phyloP scores from a whole-genome alignment of 441 rosid species.

The Adansonia grandidieri region DNA sequence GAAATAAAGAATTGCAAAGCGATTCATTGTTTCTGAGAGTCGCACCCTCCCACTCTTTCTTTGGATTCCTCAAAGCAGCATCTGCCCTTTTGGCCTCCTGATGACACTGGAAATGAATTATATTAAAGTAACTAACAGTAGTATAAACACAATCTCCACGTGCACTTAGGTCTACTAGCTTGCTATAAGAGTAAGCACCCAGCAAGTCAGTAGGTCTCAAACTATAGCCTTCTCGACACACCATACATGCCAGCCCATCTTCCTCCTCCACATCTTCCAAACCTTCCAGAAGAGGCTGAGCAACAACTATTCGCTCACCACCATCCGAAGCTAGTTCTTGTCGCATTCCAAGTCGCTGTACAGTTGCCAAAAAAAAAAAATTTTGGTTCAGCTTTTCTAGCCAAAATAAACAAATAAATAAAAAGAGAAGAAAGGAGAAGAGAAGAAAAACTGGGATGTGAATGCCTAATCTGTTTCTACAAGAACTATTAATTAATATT shows the following conservation, averaged over 20 bases:
- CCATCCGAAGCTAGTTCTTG: constrained; percentile 91
- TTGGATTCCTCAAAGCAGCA: constrained; percentile 92
- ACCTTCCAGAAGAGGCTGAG: constrained; percentile 90
- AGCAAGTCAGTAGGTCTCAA: constrained; percentile 94
- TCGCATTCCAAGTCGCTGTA: constrained; percentile 92
- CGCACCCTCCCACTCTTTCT: constrained; percentile 99
- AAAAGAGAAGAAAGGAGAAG: background rate
- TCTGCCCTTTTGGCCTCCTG: constrained; percentile 99
- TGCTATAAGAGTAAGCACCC: constrained; percentile 94
- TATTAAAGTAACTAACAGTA: constrained; percentile 95
- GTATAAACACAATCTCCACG: constrained; percentile 99
- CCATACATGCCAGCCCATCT: constrained; percentile 99
- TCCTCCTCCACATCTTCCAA: constrained; percentile 96
- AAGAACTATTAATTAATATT: constrained; percentile 11
- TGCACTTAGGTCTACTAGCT: constrained; percentile 92
- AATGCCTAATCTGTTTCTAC: background rate
- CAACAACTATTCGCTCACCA: constrained; percentile 91
- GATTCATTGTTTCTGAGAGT: constrained; percentile 96
- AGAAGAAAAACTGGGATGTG: background rate
- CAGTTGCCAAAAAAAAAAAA: constrained; percentile 9
- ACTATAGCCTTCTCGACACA: constrained; percentile 99
- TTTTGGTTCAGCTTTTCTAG: constrained; percentile 15
- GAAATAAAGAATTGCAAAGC: constrained; percentile 98
- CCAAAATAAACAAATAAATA: constrained; percentile 21
- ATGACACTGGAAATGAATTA: constrained; percentile 99